Base-by-base conservation (phyloP, 2,329 filamentous ascomycete genomes). In the Botrytis fabae region DNA sequence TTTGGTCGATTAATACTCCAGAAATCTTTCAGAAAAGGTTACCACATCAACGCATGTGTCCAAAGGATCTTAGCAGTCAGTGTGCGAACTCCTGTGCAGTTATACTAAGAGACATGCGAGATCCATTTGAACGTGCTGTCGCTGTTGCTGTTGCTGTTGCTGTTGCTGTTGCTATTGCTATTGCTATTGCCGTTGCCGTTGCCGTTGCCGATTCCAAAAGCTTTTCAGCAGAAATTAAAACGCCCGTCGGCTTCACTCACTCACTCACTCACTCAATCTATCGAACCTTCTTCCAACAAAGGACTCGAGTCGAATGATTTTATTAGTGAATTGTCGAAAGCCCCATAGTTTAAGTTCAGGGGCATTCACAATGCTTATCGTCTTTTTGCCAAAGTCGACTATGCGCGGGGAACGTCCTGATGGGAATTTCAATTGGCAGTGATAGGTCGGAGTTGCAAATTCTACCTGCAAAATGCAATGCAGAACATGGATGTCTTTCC, bases 391-490 rank as follows among this genome's bases (percentile, higher is more conserved):
- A 48, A 46, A 46, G 32, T 22, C 44, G 38, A 44, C 40, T 32
- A 16, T 64, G 48, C n/a, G 28, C 62, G 51, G 51, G 40, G n/a
- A 46, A 25, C 57, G 44, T 60, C 35, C 48, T 28, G 38, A 69
- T 54, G 68, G 59, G 42, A 60, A 61, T 61, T 62, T 62, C 54
- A 46, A 70, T 35, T 25, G 59, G 46, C 38, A 51, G 25, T 71
- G 35, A 54, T 64, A 71, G 69, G 59, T 71, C 22, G 46, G 40
- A 64, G 54, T 25, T 60, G n/a, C 12, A 20, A 48, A 25, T 22
- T 35, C 44, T 51, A 44, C 32, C 44, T 71, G 60, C 59, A 64
- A 71, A 64, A 64, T 71, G 69, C 59, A 71, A 64, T 71, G 69
- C 69, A 46, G 48, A 63, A 60, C 59, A 70, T 70, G 69, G 69